Conservation (phyloP, 106 monocot genomes). For the Acanthochlamys bracteata region DNA sequence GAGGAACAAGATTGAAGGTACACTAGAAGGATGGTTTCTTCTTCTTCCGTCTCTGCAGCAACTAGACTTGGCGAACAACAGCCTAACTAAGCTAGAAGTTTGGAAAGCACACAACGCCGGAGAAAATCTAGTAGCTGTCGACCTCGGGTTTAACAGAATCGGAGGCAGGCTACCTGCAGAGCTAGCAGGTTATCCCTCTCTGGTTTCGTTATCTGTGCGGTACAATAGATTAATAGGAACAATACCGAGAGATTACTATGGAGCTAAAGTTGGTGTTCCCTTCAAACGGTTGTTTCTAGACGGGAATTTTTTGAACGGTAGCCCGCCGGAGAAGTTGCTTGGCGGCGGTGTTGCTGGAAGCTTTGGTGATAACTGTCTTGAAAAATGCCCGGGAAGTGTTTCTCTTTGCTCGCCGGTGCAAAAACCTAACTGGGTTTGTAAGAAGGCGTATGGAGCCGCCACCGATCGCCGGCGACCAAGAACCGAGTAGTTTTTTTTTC, state of each 20-base stretch:
- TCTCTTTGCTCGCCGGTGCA: constrained; percentile 40
- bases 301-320: constrained; percentile 52
- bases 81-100: constrained; percentile 14
- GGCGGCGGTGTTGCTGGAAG: constrained; percentile 24
- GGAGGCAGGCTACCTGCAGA: constrained; percentile 39
- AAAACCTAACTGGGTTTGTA: constrained; percentile 44
- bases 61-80: constrained; percentile 54
- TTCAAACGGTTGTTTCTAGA: constrained; percentile 57
- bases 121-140: constrained; percentile 38
- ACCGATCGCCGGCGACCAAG: not conserved
- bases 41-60: constrained; percentile 59
- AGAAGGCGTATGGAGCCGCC: constrained; percentile 20
- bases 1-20: constrained; percentile 30
- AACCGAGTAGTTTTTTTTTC: no score
- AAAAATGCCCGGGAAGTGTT: constrained; percentile 26
- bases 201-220: constrained; percentile 38
- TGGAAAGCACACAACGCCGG: not conserved
- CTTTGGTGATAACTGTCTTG: constrained; percentile 57
- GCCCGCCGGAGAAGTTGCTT: constrained; percentile 29
- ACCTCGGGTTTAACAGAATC: constrained; percentile 45
- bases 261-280: constrained; percentile 21
- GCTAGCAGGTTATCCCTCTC: constrained; percentile 27
- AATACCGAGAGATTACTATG: constrained; percentile 36
- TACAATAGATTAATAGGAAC: constrained; percentile 41
- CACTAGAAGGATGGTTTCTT: constrained; percentile 47